Evolutionary conservation across 345 rosid genomes (phyloP).

Genomic region (Citrus glauca): DNA sequence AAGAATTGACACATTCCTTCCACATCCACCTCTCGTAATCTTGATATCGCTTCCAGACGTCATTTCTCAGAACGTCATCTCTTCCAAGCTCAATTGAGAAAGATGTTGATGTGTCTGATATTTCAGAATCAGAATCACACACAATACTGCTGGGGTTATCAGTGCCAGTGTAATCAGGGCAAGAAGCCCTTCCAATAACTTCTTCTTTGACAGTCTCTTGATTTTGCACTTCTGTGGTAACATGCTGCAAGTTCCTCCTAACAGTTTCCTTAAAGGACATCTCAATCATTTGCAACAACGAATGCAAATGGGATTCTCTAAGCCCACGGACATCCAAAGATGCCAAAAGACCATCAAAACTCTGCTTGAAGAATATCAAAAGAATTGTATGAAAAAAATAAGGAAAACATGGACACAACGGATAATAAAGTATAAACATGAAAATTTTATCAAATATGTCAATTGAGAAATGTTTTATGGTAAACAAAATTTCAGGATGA

Average conservation of each 20-base stretch:
- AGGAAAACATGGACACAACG: background rate
- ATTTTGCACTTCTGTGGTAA: background rate
- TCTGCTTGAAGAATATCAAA: slow-evolving; percentile 36
- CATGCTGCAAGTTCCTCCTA: slow-evolving; percentile 27
- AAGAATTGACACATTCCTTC: slow-evolving; percentile 47
- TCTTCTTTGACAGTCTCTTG: slow-evolving; percentile 24
- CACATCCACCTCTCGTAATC: slow-evolving; percentile 86
- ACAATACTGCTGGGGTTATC: slow-evolving; percentile 39
- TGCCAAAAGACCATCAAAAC: slow-evolving; percentile 57
- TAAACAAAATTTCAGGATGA: background rate
- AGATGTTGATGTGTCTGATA: slow-evolving; percentile 51
- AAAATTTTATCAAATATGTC: background rate
- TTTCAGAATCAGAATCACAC: slow-evolving; percentile 38
- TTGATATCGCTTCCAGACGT: slow-evolving; percentile 54
- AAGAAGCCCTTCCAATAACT: slow-evolving; percentile 22
- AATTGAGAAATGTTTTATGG: background rate
- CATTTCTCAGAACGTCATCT: slow-evolving; percentile 35
- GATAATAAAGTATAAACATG: background rate
- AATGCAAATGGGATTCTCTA: slow-evolving; percentile 69
- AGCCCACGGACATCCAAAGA: slow-evolving; percentile 79
- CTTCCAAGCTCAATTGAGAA: slow-evolving; percentile 61
- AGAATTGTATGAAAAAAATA: background rate
- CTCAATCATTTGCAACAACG: slow-evolving; percentile 68
- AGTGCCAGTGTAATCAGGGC: slow-evolving; percentile 11
- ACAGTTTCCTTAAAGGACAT: slow-evolving; percentile 63